These are phyloP conservation scores for Tylopilus sp. DNA, from an alignment of 1,284 basidiomycete species.

Conservation along the genomic window DNA sequence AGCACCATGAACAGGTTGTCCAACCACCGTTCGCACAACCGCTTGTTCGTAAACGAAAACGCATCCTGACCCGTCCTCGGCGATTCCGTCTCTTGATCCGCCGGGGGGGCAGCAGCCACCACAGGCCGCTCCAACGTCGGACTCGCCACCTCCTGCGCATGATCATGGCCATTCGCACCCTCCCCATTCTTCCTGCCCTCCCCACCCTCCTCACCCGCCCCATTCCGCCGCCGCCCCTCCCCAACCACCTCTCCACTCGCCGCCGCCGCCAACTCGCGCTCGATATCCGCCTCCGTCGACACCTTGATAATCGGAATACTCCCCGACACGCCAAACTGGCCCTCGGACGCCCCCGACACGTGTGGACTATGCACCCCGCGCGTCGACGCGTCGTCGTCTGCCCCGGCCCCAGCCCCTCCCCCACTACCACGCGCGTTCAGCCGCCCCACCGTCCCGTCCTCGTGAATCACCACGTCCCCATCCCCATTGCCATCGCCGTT, in stretches of 20 bases:
- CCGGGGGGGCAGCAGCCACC: slow-evolving; percentile 51
- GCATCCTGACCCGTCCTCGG: slow-evolving; percentile 50
- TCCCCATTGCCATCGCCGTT: not conserved
- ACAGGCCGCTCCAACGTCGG: slow-evolving; percentile 58
- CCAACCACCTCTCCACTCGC: slow-evolving; percentile 33
- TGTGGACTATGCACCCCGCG: slow-evolving; percentile 49
- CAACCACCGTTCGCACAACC: slow-evolving; percentile 96
- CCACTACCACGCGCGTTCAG: slow-evolving; percentile 22
- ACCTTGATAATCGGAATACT: slow-evolving; percentile 86
- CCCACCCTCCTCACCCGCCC: not conserved
- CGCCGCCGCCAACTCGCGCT: slow-evolving; percentile 37
- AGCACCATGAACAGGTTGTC: slow-evolving; percentile 99
- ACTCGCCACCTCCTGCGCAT: slow-evolving; percentile 19
- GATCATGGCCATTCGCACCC: not conserved
- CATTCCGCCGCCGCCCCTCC: not conserved
- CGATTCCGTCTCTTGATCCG: slow-evolving; percentile 38
- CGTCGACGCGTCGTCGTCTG: slow-evolving; percentile 77
- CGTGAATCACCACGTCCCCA: slow-evolving; percentile 47
- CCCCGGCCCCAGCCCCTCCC: no score
- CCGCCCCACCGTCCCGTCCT: slow-evolving; percentile 50
- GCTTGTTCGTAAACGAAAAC: slow-evolving; percentile 94
- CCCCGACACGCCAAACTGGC: slow-evolving; percentile 25
- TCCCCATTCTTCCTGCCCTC: slow-evolving; percentile 4
- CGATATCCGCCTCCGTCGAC: slow-evolving; percentile 48
- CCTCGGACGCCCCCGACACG: slow-evolving; percentile 26